These are phyloP conservation scores for Aureococcus anophagefferens DNA, from an alignment of 108 stramenopile genomes.

Conservation along the genomic window DNA sequence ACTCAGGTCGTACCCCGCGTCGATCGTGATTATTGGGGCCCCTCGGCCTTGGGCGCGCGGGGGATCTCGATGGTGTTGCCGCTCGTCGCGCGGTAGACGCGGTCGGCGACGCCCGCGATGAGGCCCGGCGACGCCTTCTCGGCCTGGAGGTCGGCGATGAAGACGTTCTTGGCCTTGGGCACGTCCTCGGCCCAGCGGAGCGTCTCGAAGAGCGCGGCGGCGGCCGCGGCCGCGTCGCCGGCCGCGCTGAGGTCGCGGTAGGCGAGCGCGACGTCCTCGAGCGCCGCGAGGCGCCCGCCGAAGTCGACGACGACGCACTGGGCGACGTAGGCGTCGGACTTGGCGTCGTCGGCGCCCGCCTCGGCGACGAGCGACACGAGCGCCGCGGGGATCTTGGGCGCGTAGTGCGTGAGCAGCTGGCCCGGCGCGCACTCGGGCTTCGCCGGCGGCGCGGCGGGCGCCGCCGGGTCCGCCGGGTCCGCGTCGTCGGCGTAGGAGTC, in stretches of 20 bases:
- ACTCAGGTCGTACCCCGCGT: too few species aligned
- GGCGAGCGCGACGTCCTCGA: constrained; percentile 44
- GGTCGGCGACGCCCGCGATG: constrained; percentile 16
- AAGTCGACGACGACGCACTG: constrained; percentile 73
- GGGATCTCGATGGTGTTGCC: constrained; percentile 9
- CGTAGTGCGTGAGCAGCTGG: constrained; percentile 86
- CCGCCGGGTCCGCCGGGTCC: constrained; percentile 40
- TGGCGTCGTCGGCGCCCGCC: constrained; percentile 9
- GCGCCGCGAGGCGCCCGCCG: constrained; percentile 44
- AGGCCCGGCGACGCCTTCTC: constrained; percentile 21
- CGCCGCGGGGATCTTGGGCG: constrained; percentile 77
- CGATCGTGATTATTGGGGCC: too few species aligned
- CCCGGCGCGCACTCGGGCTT: constrained; percentile 50
- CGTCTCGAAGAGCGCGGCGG: constrained; percentile 59
- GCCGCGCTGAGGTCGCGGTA: constrained; percentile 63
- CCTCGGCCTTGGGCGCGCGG: too few species aligned
- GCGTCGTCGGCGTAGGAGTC: constrained; percentile 5
- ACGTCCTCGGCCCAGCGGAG: constrained; percentile 77
- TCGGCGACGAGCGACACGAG: constrained; percentile 27
- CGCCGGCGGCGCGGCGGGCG: too few species aligned
- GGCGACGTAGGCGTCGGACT: constrained; percentile 24
- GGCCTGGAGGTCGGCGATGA: constrained; percentile 38
- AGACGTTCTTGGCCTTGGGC: constrained; percentile 40
- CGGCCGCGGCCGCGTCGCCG: constrained; percentile 54
- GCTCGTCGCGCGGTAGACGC: constrained; percentile 17